phyloP scores from a whole-genome alignment of 2,329 filamentous ascomycete species.

The Cytospora piceicola region DNA sequence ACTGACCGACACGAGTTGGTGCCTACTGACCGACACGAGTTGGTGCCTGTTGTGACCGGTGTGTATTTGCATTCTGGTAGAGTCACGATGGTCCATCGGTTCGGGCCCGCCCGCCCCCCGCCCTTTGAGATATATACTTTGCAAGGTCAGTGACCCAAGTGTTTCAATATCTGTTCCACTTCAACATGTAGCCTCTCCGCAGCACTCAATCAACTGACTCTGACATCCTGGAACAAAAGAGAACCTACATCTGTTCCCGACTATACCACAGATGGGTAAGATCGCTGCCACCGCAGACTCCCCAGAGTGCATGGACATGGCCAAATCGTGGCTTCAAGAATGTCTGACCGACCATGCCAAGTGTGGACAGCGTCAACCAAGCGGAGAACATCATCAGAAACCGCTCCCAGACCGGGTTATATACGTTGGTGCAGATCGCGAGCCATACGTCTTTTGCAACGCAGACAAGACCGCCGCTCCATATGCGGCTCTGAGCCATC shows the following conservation, averaged over 20 bases:
- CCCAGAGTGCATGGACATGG: background rate
- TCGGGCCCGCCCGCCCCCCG: no score
- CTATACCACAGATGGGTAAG: background rate
- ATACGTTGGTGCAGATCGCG: background rate
- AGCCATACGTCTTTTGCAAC: background rate
- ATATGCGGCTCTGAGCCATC: background rate
- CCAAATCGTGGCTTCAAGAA: background rate
- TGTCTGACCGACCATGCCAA: background rate
- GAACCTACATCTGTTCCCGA: background rate
- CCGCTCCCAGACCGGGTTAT: no score
- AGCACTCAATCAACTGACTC: background rate
- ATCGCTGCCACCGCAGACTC: background rate
- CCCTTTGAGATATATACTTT: background rate
- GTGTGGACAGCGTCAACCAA: background rate
- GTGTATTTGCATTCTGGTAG: no score
- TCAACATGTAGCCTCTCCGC: background rate
- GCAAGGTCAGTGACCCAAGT: background rate
- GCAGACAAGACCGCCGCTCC: background rate
- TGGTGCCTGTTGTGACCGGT: no score
- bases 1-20: no score
- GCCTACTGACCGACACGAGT: no score
- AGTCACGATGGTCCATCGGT: no score
- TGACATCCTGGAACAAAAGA: background rate
- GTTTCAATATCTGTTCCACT: background rate
- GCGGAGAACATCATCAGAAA: no score